Conservation (phyloP, 495 filamentous ascomycete genomes). For the Neurospora sp. region DNA sequence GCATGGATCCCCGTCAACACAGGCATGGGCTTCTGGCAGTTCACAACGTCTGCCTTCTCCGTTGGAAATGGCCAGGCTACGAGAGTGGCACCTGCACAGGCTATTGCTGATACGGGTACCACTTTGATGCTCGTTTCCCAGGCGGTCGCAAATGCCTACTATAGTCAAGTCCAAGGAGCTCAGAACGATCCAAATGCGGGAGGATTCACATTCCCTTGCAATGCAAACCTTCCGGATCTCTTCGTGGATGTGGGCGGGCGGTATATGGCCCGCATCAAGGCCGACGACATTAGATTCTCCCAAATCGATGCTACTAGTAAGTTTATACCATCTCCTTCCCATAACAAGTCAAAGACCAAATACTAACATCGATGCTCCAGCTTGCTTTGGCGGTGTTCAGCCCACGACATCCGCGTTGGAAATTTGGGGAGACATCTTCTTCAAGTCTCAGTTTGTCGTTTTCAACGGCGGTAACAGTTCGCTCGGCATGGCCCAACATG, state of each 20-base stretch:
- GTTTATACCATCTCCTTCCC: conserved; percentile 8
- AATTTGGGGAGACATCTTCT: conserved; percentile 72
- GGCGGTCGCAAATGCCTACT: conserved; percentile 51
- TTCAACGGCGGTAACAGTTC: conserved; percentile 58
- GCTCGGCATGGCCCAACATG: conserved; percentile 50
- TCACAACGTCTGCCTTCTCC: conserved; percentile 47
- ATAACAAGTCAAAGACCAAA: not conserved
- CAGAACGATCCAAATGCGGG: conserved; percentile 35
- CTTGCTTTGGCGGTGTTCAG: conserved; percentile 65
- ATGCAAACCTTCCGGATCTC: conserved; percentile 51
- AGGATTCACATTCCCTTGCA: conserved; percentile 61
- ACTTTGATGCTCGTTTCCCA: conserved; percentile 62
- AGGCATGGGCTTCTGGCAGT: conserved; percentile 66
- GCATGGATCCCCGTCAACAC: conserved; percentile 54
- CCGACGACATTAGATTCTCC: conserved; percentile 56
- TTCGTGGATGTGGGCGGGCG: conserved; percentile 51
- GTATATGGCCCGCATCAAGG: conserved; percentile 54
- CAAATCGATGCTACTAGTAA: conserved; percentile 38
- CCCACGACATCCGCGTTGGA: conserved; percentile 49
- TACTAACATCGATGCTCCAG: conserved; percentile 25
- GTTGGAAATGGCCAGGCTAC: conserved; percentile 37
- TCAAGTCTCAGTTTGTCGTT: conserved; percentile 70
- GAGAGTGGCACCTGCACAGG: conserved; percentile 33
- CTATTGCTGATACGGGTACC: conserved; percentile 65
- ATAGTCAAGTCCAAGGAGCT: conserved; percentile 49